phyloP scores from a whole-genome alignment of 2,329 filamentous ascomycete species.

The Penicillium sp. region DNA sequence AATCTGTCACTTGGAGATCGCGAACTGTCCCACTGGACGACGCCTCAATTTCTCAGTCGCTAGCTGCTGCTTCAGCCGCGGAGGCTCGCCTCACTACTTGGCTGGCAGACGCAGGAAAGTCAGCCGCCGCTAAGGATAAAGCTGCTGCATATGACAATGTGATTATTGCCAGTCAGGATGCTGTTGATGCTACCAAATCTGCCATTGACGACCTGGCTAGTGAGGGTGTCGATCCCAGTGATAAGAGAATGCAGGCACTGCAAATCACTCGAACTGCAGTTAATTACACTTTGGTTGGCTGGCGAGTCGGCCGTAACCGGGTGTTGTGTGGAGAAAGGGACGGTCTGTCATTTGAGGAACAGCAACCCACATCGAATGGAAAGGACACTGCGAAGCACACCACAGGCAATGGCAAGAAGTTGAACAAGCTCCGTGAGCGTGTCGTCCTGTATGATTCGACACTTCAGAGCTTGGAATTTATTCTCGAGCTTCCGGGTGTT shows the following conservation, averaged over 20 bases:
- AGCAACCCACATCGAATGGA: conserved; percentile 51
- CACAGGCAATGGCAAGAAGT: conserved; percentile 69
- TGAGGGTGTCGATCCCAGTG: conserved; percentile 80
- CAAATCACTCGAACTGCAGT: conserved; percentile 91
- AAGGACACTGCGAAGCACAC: conserved; percentile 54
- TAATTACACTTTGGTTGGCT: conserved; percentile 90
- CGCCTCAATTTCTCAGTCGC: conserved; percentile 81
- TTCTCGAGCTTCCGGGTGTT: conserved; percentile 85
- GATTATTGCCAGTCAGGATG: conserved; percentile 86
- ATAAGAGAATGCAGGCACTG: conserved; percentile 83
- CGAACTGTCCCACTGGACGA: conserved; percentile 87
- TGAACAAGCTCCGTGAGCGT: conserved; percentile 79
- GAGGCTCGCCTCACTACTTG: conserved; percentile 52
- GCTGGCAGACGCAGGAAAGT: conserved; percentile 43
- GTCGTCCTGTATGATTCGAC: conserved; percentile 88
- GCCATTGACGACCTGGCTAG: conserved; percentile 85
- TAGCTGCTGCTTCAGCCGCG: conserved; percentile 64
- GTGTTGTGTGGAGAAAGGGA: conserved; percentile 82
- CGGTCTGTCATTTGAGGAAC: conserved; percentile 59
- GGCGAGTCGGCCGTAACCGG: conserved; percentile 89
- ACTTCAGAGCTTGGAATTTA: conserved; percentile 83
- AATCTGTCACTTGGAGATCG: conserved; percentile 79
- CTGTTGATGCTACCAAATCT: conserved; percentile 86
- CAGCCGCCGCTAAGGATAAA: conserved; percentile 56
- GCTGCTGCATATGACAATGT: conserved; percentile 89